These are phyloP conservation scores for Melampsora americana DNA, from an alignment of 1,284 basidiomycete species.

Conservation along the genomic window DNA sequence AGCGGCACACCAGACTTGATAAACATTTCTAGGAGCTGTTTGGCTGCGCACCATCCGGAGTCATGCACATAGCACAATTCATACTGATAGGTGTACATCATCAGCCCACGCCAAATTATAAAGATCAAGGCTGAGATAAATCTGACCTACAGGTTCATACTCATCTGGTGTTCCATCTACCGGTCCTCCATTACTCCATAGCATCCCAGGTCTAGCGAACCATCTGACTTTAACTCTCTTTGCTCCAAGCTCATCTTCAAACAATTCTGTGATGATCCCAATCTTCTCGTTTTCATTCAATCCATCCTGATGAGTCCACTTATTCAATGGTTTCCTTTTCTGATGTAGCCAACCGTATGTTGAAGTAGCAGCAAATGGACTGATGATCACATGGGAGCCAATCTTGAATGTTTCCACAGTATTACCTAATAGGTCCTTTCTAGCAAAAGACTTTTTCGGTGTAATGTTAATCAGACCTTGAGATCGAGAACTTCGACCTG, in stretches of 20 bases:
- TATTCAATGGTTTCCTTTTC: neutral
- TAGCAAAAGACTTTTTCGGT: constrained; percentile 11
- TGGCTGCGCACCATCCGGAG: constrained; percentile 9
- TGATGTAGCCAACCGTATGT: constrained; percentile 7
- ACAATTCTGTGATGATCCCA: neutral
- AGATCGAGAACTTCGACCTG: constrained; percentile 10
- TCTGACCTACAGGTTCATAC: constrained; percentile 5
- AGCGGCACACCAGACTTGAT: neutral
- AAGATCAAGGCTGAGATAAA: neutral
- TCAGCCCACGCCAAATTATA: neutral
- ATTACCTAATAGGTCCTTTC: neutral
- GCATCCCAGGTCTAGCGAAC: constrained; percentile 3
- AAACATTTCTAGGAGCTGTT: neutral
- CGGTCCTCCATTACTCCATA: neutral
- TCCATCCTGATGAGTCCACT: constrained; percentile 1
- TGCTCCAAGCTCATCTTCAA: constrained; percentile 8
- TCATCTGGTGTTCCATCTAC: neutral
- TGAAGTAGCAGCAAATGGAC: neutral
- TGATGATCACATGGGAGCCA: constrained; percentile 8
- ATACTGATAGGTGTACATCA: neutral
- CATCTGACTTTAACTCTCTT: constrained; percentile 19
- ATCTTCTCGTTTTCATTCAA: constrained; percentile 10
- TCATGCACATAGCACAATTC: constrained; percentile 22
- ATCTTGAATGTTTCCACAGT: neutral
- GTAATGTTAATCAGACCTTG: constrained; percentile 19